Evolutionary conservation across 2,329 filamentous ascomycete species (phyloP).

Genomic region (Cladophialophora immunda): DNA sequence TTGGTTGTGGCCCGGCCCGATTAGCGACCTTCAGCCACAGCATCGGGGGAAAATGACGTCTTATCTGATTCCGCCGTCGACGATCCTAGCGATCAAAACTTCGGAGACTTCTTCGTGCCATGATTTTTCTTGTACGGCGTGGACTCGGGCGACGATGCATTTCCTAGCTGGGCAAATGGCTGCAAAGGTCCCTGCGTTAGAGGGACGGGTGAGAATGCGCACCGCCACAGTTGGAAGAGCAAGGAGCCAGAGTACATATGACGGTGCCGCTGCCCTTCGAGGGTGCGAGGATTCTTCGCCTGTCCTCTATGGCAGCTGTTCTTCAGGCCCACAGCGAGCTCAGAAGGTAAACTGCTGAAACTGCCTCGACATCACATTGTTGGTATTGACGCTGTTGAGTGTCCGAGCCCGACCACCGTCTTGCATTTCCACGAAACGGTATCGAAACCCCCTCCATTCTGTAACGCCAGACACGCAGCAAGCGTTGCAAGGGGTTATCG

Average conservation of each 20-base stretch:
- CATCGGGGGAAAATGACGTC: neutral
- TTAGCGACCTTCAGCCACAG: neutral
- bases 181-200: conserved; percentile 15
- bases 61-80: neutral
- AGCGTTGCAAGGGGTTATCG: neutral
- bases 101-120: conserved; percentile 5
- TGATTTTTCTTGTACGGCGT: conserved; percentile 18
- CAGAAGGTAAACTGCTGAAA: neutral
- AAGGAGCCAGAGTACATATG: conserved; percentile 8
- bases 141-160: conserved; percentile 1
- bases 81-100: conserved; percentile 1
- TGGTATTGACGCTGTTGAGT: neutral
- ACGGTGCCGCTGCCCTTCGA: neutral
- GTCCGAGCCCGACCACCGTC: neutral
- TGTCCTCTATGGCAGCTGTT: neutral
- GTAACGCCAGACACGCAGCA: neutral
- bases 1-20: neutral
- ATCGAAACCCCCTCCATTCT: neutral
- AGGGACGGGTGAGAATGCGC: neutral
- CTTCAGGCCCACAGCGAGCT: neutral
- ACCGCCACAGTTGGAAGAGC: conserved; percentile 6
- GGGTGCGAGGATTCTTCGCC: neutral
- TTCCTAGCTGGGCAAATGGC: conserved; percentile 8
- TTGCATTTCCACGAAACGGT: neutral
- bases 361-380: neutral